These are phyloP conservation scores for Zymoseptoria ardabiliae DNA, from an alignment of 2,329 filamentous ascomycete species.

Conservation along the genomic window DNA sequence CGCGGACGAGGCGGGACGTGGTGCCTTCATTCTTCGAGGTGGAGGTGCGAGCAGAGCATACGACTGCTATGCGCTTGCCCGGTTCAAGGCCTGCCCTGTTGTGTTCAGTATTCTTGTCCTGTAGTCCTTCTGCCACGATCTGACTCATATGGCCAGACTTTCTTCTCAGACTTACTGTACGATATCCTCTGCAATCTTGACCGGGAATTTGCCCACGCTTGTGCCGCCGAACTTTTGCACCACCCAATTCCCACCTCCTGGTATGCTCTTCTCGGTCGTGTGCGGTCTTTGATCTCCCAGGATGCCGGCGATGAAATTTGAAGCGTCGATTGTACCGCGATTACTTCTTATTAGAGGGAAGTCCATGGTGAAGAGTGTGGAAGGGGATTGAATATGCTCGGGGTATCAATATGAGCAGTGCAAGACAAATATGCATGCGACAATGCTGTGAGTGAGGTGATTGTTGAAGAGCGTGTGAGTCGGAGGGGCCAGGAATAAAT, in stretches of 20 bases:
- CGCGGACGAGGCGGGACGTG: conserved; percentile 63
- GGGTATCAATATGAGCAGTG: background rate
- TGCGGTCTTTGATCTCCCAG: conserved; percentile 31
- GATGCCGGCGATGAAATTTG: conserved; percentile 19
- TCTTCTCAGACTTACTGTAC: conserved; percentile 40
- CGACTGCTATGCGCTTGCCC: conserved; percentile 73
- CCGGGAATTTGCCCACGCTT: conserved; percentile 87
- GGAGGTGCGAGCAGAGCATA: conserved; percentile 91
- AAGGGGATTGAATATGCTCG: background rate
- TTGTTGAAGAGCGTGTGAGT: background rate
- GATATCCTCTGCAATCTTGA: conserved; percentile 52
- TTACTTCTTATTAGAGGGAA: conserved; percentile 18
- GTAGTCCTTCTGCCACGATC: background rate
- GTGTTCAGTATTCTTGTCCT: conserved; percentile 18
- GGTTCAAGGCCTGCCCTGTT: conserved; percentile 41
- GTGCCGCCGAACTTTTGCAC: conserved; percentile 96
- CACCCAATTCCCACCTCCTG: conserved; percentile 57
- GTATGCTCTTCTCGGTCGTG: conserved; percentile 41
- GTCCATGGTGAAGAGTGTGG: conserved; percentile 11
- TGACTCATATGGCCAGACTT: background rate
- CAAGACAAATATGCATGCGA: background rate
- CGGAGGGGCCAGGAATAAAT: background rate
- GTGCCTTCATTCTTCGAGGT: conserved; percentile 93
- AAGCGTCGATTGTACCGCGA: conserved; percentile 14
- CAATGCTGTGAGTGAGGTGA: background rate